Conservation (phyloP, 2,329 filamentous ascomycete species). For the Lachnum nothofagi region DNA sequence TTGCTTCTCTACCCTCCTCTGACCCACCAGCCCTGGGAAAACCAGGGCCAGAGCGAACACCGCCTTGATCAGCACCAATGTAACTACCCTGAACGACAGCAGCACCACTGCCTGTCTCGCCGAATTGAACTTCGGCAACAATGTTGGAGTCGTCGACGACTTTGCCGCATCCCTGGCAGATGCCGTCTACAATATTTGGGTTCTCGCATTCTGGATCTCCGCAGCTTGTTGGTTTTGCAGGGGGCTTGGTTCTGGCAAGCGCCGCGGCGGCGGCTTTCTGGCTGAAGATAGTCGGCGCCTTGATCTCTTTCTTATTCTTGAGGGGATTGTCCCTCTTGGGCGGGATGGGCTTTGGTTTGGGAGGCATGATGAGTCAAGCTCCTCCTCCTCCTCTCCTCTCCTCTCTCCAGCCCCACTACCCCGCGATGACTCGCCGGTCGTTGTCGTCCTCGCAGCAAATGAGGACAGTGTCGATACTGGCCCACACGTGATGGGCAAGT, state of each 20-base stretch:
- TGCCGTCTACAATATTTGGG: constrained; percentile 57
- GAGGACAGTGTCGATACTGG: too few species aligned
- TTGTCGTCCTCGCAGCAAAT: background rate
- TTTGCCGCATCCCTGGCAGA: constrained; percentile 79
- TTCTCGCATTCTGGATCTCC: constrained; percentile 49
- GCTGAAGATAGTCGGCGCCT: constrained; percentile 19
- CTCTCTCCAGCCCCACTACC: constrained; percentile 8
- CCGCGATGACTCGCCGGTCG: background rate
- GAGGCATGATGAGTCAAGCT: background rate
- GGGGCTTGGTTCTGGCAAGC: background rate
- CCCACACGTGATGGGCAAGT: too few species aligned
- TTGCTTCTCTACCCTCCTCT: constrained; percentile 54
- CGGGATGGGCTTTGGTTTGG: constrained; percentile 9
- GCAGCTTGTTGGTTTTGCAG: constrained; percentile 3
- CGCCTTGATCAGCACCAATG: constrained; percentile 76
- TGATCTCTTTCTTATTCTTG: constrained; percentile 19
- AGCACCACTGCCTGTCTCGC: constrained; percentile 77
- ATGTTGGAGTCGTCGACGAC: constrained; percentile 84
- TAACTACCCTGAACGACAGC: constrained; percentile 88
- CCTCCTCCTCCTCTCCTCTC: background rate
- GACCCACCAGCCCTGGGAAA: constrained; percentile 55
- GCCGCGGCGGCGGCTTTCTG: constrained; percentile 18
- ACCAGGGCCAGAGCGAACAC: constrained; percentile 49
- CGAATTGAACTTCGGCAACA: constrained; percentile 86
- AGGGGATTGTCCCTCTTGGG: constrained; percentile 16